Percentiles rank a stretch among this genome's conserved stretches.
Conservation (phyloP, 2,329 filamentous ascomycete genomes). For the Hypoxylon sp. region DNA sequence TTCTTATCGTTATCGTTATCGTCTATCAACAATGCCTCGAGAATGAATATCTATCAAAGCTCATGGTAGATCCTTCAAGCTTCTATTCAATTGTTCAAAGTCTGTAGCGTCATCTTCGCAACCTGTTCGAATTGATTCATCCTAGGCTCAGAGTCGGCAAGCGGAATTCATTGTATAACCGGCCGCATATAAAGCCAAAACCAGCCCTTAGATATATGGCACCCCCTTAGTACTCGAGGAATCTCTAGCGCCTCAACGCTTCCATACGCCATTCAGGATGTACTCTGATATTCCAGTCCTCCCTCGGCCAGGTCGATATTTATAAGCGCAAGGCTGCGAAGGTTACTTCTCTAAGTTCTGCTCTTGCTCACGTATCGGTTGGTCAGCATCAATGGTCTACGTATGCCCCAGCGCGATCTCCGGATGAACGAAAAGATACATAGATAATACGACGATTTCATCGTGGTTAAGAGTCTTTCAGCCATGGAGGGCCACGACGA, state of each 20-base stretch:
- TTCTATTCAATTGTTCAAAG: conserved; percentile 14
- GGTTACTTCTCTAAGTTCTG: neutral
- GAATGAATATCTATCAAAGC: conserved; percentile 8
- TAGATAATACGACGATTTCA: conserved; percentile 16
- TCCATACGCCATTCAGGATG: conserved; percentile 35
- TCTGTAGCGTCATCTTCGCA: conserved; percentile 21
- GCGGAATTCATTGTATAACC: neutral
- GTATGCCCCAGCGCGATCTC: conserved; percentile 10
- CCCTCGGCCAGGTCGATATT: conserved; percentile 35
- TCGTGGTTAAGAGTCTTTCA: conserved; percentile 13
- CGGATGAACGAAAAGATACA: conserved; percentile 13
- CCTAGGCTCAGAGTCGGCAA: conserved; percentile 1
- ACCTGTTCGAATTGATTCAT: conserved; percentile 4
- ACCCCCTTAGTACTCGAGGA: conserved; percentile 10
- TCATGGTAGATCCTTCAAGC: conserved; percentile 27
- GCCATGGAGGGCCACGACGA: conserved; percentile 45
- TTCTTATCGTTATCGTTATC: conserved; percentile 16
- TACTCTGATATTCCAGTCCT: conserved; percentile 22
- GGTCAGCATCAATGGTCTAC: conserved; percentile 6
- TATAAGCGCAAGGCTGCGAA: conserved; percentile 12
- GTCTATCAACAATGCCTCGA: conserved; percentile 18
- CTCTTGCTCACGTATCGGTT: neutral
- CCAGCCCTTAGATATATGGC: neutral
- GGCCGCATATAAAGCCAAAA: neutral
- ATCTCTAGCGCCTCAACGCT: conserved; percentile 16